A percentile compares a stretch with the other conserved stretches of the same genome.
phyloP scores from a whole-genome alignment of 2,329 filamentous ascomycete genomes.

The Apiospora kogelbergensis region DNA sequence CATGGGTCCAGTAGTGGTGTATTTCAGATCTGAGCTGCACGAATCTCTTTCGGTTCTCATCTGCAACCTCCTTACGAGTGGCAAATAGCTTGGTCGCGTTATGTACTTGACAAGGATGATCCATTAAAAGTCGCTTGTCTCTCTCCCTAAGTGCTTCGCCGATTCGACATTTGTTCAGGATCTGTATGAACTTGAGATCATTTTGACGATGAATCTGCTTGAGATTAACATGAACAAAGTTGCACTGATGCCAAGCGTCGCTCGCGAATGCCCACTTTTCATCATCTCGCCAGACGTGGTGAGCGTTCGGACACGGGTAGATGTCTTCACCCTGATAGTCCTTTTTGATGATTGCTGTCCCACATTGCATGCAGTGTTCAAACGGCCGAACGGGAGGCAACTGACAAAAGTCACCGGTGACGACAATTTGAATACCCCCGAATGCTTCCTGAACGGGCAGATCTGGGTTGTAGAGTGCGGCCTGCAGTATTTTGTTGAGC shows the following conservation, averaged over 20 bases:
- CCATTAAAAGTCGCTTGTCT: conserved; percentile 44
- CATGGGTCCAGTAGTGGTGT: conserved; percentile 35
- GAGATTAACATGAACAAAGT: conserved; percentile 54
- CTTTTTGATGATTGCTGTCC: conserved; percentile 29
- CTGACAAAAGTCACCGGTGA: conserved; percentile 62
- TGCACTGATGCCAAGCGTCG: conserved; percentile 51
- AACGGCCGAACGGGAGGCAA: conserved; percentile 61
- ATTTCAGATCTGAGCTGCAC: conserved; percentile 30
- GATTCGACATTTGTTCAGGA: conserved; percentile 55
- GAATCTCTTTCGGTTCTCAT: conserved; percentile 35
- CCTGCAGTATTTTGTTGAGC: conserved; percentile 47
- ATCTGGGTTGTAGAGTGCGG: conserved; percentile 20
- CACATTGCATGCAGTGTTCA: conserved; percentile 49
- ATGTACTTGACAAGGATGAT: conserved; percentile 40
- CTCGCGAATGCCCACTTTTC: conserved; percentile 64
- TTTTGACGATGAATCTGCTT: conserved; percentile 57
- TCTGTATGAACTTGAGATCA: conserved; percentile 51
- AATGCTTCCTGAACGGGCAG: conserved; percentile 25
- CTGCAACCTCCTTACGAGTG: conserved; percentile 37
- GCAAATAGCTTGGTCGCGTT: conserved; percentile 47
- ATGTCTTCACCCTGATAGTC: conserved; percentile 18
- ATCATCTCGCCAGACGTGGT: conserved; percentile 37
- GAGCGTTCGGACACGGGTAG: conserved; percentile 35
- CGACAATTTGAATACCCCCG: conserved; percentile 53
- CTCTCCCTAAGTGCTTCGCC: conserved; percentile 37